Percentiles rank a stretch among this genome's conserved stretches.
These are phyloP conservation scores for Crithidia thermophila DNA, from an alignment of 208 protist species.

Conservation along the genomic window DNA sequence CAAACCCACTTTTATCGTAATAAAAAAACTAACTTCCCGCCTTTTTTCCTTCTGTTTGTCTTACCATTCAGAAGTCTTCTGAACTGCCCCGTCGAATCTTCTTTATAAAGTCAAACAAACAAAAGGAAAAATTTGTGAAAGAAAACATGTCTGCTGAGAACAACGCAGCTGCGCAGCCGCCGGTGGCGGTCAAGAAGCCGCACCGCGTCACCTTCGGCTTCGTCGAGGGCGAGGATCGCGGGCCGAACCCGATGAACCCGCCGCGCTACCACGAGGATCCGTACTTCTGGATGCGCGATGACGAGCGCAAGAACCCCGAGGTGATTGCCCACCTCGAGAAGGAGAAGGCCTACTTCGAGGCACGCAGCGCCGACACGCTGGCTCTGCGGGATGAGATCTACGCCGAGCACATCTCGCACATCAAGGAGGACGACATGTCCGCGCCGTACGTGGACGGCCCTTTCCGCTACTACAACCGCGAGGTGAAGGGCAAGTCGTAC, in stretches of 20 bases:
- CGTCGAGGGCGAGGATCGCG: constrained; percentile 86
- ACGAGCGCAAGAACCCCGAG: constrained; percentile 65
- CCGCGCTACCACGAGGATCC: constrained; percentile 71
- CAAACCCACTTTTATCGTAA: no score
- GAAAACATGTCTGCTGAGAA: constrained; percentile 11
- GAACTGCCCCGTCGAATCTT: no score
- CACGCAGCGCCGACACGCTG: constrained; percentile 57
- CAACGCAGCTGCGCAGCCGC: constrained; percentile 31
- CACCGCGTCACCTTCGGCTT: constrained; percentile 80
- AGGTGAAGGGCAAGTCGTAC: constrained; percentile 85
- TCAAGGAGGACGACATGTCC: constrained; percentile 83
- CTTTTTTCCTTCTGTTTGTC: no score
- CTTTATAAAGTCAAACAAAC: no score
- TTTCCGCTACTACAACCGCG: constrained; percentile 86
- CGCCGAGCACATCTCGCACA: constrained; percentile 86
- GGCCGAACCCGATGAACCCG: constrained; percentile 85
- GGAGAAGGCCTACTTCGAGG: constrained; percentile 83
- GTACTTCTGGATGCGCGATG: constrained; percentile 89
- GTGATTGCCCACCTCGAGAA: constrained; percentile 82
- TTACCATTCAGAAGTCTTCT: no score
- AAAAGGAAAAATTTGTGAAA: background rate
- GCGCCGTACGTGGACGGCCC: constrained; percentile 69
- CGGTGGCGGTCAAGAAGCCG: constrained; percentile 60
- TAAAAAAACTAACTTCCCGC: no score
- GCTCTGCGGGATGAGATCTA: constrained; percentile 72